phyloP scores from a whole-genome alignment of 176 grass and related monocot species.

The Dactylis glomerata region DNA sequence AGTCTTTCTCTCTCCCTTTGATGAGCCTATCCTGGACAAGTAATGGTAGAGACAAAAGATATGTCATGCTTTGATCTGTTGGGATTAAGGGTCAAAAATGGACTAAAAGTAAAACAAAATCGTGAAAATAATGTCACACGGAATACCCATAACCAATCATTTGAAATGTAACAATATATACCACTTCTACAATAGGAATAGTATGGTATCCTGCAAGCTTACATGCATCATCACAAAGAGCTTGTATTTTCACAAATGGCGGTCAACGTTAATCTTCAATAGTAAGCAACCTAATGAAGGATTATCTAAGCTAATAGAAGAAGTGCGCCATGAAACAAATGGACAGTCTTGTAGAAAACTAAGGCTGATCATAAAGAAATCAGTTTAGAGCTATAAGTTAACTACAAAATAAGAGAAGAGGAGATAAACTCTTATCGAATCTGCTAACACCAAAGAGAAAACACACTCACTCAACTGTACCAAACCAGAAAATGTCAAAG shows the following conservation, averaged over 20 bases:
- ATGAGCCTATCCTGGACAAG: slow-evolving; percentile 52
- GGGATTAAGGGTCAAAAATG: not conserved
- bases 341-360: not conserved
- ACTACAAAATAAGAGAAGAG: slow-evolving; percentile 7
- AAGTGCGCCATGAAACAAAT: slow-evolving; percentile 5
- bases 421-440: not conserved
- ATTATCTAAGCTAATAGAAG: slow-evolving; percentile 7
- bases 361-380: not conserved
- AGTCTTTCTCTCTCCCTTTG: slow-evolving; percentile 80
- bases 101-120: not conserved
- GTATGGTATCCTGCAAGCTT: not conserved
- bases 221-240: not conserved
- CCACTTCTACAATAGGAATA: not conserved
- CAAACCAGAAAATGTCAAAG: too few relatives aligned
- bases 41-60: not conserved
- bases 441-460: not conserved
- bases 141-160: slow-evolving; percentile 9
- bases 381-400: not conserved
- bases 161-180: not conserved
- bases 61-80: not conserved
- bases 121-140: not conserved
- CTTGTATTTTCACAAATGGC: not conserved
- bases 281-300: not conserved
- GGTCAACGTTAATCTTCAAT: not conserved
- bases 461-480: too few relatives aligned